Percentiles rank a stretch among this genome's conserved stretches.
phyloP scores from a whole-genome alignment of 345 rosid species.

The Pistacia integerrima region DNA sequence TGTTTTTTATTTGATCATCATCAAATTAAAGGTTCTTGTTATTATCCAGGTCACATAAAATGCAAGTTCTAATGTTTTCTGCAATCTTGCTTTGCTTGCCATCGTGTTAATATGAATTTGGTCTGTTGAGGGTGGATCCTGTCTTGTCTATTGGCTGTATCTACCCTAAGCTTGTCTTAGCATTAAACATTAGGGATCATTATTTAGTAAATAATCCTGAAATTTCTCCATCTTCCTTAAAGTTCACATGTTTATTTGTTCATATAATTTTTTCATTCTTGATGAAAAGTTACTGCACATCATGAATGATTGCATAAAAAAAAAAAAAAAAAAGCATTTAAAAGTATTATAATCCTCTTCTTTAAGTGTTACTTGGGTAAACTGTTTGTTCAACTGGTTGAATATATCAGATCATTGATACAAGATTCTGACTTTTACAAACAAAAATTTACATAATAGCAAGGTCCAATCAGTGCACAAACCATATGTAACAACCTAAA shows the following conservation, averaged over 20 bases:
- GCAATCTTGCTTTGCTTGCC: too few species aligned
- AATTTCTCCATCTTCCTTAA: too few species aligned
- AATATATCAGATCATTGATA: too few species aligned
- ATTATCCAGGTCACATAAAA: not conserved
- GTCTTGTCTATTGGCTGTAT: not conserved
- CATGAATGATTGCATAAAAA: not conserved
- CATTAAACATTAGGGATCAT: not conserved
- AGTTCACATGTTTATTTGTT: too few species aligned
- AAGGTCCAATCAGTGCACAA: too few species aligned
- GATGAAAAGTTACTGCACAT: not conserved
- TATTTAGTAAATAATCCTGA: too few species aligned
- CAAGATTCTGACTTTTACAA: too few species aligned
- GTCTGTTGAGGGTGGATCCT: too few species aligned
- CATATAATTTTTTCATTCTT: not conserved
- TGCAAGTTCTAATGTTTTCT: not conserved
- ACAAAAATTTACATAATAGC: too few species aligned
- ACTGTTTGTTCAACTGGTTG: too few species aligned
- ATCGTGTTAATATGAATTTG: too few species aligned
- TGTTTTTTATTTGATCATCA: not conserved
- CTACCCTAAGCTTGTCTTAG: not conserved
- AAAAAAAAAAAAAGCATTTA: not conserved
- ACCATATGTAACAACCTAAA: not conserved
- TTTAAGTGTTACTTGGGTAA: too few species aligned
- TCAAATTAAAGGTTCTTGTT: not conserved
- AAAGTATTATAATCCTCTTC: not conserved